These are phyloP conservation scores for Penicillium waksmanii DNA, from an alignment of 495 filamentous ascomycete genomes.

Conservation along the genomic window DNA sequence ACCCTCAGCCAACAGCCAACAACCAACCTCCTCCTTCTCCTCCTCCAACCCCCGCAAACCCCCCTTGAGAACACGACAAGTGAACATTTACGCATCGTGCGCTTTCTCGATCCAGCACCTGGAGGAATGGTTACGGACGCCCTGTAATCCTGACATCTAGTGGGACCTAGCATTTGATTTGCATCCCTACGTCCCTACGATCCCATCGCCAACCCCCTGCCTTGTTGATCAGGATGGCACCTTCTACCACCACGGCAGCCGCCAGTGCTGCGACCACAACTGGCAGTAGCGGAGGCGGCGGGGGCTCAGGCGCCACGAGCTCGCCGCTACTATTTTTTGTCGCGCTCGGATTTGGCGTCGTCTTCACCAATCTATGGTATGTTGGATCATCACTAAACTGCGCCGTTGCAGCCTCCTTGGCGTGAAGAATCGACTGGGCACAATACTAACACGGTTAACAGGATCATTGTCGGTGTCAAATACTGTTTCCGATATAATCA, in stretches of 20 bases:
- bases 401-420: not conserved
- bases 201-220: not conserved
- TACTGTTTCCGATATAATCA: slow-evolving; percentile 99
- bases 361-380: slow-evolving; percentile 98
- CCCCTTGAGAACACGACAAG: not conserved
- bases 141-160: not conserved
- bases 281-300: slow-evolving; percentile 10
- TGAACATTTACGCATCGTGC: not conserved
- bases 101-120: not conserved
- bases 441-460: slow-evolving; percentile 38
- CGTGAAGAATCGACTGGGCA: not conserved
- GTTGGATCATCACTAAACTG: slow-evolving; percentile 12
- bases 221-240: slow-evolving; percentile 19
- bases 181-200: slow-evolving; percentile 5
- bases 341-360: slow-evolving; percentile 94
- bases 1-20: not conserved
- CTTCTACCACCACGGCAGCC: slow-evolving; percentile 29
- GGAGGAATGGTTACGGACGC: slow-evolving; percentile 7
- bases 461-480: slow-evolving; percentile 99
- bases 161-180: slow-evolving; percentile 8
- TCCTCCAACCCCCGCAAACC: not conserved
- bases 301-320: slow-evolving; percentile 55
- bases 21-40: not conserved
- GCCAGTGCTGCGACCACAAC: slow-evolving; percentile 29
- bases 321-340: slow-evolving; percentile 96